Evolutionary conservation across 2,329 filamentous ascomycete species (phyloP).

Genomic region (Xylariaceae sp.): DNA sequence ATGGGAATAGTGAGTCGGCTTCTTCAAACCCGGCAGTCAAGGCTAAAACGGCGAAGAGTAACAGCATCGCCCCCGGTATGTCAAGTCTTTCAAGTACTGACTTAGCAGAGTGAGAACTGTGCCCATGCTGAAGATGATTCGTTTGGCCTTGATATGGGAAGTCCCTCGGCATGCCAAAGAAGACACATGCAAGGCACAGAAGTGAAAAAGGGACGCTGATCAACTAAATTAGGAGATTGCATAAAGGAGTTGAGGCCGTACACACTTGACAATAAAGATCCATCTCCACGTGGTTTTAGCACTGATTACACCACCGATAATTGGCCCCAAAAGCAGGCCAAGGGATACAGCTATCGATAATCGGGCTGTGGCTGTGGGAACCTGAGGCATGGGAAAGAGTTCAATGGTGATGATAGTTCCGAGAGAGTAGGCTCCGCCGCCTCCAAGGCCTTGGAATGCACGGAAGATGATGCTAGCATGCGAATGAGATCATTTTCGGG

Average conservation of each 20-base stretch:
- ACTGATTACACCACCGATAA: slow-evolving; percentile 25
- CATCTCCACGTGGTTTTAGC: slow-evolving; percentile 26
- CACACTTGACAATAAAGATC: slow-evolving; percentile 30
- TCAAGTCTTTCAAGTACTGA: slow-evolving; percentile 18
- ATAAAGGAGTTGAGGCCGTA: too few relatives aligned
- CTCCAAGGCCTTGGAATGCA: too few relatives aligned
- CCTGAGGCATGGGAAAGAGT: slow-evolving; percentile 15
- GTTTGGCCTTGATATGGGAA: too few relatives aligned
- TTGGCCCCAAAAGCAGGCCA: slow-evolving; percentile 18
- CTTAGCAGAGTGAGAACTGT: too few relatives aligned
- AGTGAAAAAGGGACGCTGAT: too few relatives aligned
- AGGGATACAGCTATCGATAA: slow-evolving; percentile 8
- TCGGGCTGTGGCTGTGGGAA: neutral
- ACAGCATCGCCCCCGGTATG: slow-evolving; percentile 17
- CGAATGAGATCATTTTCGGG: too few relatives aligned
- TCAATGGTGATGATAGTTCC: slow-evolving; percentile 16
- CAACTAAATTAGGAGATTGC: too few relatives aligned
- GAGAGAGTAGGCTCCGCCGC: too few relatives aligned
- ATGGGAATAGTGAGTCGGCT: slow-evolving; percentile 25
- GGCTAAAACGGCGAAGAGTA: slow-evolving; percentile 17
- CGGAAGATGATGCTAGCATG: too few relatives aligned
- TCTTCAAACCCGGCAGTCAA: slow-evolving; percentile 25
- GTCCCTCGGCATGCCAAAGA: neutral
- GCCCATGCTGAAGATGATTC: too few relatives aligned
- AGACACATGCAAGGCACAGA: neutral